Conservation (phyloP, 257 asterid genomes). For the Solanum verrucosum region DNA sequence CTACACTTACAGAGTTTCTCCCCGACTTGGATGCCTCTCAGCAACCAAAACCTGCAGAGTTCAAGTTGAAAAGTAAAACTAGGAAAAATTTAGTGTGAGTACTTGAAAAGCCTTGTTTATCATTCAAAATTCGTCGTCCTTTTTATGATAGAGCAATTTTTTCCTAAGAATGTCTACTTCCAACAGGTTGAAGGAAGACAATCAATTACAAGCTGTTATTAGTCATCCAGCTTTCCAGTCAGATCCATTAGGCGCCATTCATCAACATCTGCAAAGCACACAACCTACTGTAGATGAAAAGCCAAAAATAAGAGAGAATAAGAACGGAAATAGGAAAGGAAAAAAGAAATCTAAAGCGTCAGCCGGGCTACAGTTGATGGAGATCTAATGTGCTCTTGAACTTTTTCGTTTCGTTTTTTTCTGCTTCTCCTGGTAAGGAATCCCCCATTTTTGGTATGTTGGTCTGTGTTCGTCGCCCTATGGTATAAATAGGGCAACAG, state of each 20-base stretch:
- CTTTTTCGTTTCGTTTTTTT: neutral
- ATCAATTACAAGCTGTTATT: constrained; percentile 48
- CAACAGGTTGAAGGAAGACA: constrained; percentile 62
- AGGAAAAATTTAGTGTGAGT: constrained; percentile 64
- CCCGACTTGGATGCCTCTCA: constrained; percentile 43
- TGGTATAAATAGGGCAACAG: neutral
- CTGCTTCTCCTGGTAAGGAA: neutral
- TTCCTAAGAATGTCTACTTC: neutral
- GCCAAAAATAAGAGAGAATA: constrained; percentile 35
- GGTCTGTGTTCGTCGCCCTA: neutral
- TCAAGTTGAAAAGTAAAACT: constrained; percentile 56
- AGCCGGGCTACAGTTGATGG: constrained; percentile 41
- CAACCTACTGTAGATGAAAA: constrained; percentile 49
- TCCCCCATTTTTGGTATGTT: neutral
- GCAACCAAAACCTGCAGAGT: constrained; percentile 23
- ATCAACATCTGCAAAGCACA: constrained; percentile 61
- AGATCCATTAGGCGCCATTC: constrained; percentile 63
- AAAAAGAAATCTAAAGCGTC: constrained; percentile 38
- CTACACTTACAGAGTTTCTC: constrained; percentile 60
- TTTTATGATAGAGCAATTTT: neutral
- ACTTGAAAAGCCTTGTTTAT: neutral
- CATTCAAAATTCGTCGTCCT: neutral
- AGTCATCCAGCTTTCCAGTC: constrained; percentile 51
- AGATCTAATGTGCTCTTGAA: constrained; percentile 16
- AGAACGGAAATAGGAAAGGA: constrained; percentile 27